These are phyloP conservation scores for Russula brevipes DNA, from an alignment of 768 basidiomycete genomes.

Conservation along the genomic window DNA sequence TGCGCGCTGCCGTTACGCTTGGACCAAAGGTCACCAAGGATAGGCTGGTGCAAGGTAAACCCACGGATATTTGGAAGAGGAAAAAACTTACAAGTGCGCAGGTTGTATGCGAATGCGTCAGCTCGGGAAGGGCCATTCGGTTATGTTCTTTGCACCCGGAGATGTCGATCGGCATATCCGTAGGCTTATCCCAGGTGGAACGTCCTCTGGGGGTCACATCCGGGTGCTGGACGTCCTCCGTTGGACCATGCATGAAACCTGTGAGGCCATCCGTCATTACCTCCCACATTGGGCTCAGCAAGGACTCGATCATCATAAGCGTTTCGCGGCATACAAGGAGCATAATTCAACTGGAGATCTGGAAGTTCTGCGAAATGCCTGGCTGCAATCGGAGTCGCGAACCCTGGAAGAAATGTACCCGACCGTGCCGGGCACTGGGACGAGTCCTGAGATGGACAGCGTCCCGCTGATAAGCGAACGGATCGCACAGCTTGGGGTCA, in stretches of 20 bases:
- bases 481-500: constrained; percentile 6
- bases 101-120: constrained; percentile 25
- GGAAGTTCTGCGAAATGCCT: not conserved
- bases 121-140: constrained; percentile 20
- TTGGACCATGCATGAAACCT: constrained; percentile 22
- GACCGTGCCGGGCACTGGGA: not conserved
- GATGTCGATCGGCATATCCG: constrained; percentile 20
- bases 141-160: constrained; percentile 19
- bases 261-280: constrained; percentile 18
- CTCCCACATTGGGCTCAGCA: constrained; percentile 19
- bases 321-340: not conserved
- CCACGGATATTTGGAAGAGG: not conserved
- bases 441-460: not conserved
- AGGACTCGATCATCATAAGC: constrained; percentile 11
- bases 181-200: not conserved
- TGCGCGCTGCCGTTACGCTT: constrained; percentile 44
- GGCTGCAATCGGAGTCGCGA: constrained; percentile 16
- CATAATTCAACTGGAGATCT: not conserved
- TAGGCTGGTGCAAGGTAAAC: constrained; percentile 44
- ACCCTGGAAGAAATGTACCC: constrained; percentile 20
- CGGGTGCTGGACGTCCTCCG: constrained; percentile 16
- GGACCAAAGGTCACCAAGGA: constrained; percentile 51
- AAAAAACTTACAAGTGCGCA: not conserved
- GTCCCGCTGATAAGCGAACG: constrained; percentile 9
- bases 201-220: not conserved